Evolutionary conservation across 352 stramenopile species (phyloP), one percentile per base, ranked within the genome.

Genomic region (Phytophthora nicotianae): DNA sequence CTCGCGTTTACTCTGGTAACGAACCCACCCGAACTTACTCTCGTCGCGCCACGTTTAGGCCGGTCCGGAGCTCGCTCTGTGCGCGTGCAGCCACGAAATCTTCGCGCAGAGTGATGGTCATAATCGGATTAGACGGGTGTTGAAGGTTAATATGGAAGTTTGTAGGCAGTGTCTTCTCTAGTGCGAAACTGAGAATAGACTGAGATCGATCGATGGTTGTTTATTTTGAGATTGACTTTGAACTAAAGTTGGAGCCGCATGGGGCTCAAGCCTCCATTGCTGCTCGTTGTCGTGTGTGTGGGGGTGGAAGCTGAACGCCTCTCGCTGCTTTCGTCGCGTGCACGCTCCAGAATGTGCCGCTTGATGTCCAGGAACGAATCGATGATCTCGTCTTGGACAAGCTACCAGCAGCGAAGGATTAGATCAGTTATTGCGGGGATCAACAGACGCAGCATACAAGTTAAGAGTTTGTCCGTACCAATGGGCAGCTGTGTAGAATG

Each of bases 331-430:
- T 88, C 66, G 26, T 91, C 81, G 4, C 85, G 51, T 24, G 76
- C 79, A 29, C 83, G 72, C 61, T 91, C 77, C 26, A 91, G 66
- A 58, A 93, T 89, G 58, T 95, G 84, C 24, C 87, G 82, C 70
- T 90, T 93, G 62, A 95, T 89, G 53, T 95, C 87, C n/a, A 95
- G 55, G 64, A 95, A 95, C 33, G 86, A 88, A 63, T 95, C 87
- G 45, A 95, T 79, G 63, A 93, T 93, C 64, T 95, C 86, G 66
- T 95, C 86, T 52, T 91, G 81, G 29, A 89, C 80, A 17, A 95
- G 72, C 85, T 93, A 58, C 1, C 9, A 23, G 35, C 17, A 50
- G 26, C 16, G 37, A 52, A 38, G 6, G 24, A n/a, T 21, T 42
- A 21, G 16, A 24, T 51, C 19, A 59, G 21, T 26, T 19, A 19